Evolutionary conservation across 139 green algal genomes (phyloP), one percentile per base, ranked within the genome.

Genomic region (Mychonastes homosphaera): DNA sequence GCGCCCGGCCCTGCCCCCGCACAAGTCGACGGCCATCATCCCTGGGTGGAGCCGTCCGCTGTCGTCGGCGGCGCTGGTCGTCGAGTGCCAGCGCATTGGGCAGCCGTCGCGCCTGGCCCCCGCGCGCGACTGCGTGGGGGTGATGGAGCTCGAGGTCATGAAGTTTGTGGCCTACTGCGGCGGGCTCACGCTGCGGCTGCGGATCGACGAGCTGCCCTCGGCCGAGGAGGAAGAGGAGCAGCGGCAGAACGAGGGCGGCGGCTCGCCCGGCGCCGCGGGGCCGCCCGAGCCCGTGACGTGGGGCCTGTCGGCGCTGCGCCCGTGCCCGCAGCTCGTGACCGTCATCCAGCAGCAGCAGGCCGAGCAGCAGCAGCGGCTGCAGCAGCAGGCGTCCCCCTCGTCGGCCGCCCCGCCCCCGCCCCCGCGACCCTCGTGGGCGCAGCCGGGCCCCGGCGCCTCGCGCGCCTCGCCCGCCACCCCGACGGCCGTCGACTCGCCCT

Each of bases 71-170:
- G 33, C 59, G 19, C 56, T 83, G 19, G 69, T 69, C 30, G 61
- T 78, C 15, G 76, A 83, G 38, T 79, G 76, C 52, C 76, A 83
- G 39, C 75, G 73, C 29, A 69, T 74, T 3, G 58, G 48, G 19
- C 62, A 83, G 43, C 71, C 65, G 18, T 58, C 41, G 40, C 58
- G 64, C 23, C 51, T 21, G 13, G 43, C 64, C 6, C 26, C 44
- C 49, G 48, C 44, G 16, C 55, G 56, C 32, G 53, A 64, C 32
- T 64, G 58, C 21, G 69, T 70, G 32, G 75, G 56, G 3, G 69
- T 83, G 15, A 62, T 83, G 63, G 76, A 83, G 55, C 69, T 83
- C 51, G 76, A 83, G 63, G 71, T 79, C 5, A 79, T 83, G 76
- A 83, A 79, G 60, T 83, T 75, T 57, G 71, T 79, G 28, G 76